Conservation (phyloP, 352 stramenopile genomes). For the Globisporangium megalacanthum region DNA sequence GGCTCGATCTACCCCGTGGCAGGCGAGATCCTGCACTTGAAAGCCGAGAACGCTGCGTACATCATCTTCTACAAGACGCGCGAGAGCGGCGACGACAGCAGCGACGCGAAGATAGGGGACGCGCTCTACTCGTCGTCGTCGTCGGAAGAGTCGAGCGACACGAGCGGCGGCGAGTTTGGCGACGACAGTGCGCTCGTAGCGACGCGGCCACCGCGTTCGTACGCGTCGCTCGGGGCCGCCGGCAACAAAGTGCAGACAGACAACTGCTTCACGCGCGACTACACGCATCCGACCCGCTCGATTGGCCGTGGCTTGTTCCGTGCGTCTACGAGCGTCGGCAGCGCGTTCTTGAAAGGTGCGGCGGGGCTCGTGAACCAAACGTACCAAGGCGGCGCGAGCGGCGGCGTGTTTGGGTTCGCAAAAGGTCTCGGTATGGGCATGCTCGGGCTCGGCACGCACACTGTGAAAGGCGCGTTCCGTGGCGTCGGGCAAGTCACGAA, state of each 20-base stretch:
- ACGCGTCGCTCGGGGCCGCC: slow-evolving; percentile 69
- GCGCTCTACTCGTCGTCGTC: slow-evolving; percentile 43
- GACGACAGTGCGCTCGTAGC: slow-evolving; percentile 25
- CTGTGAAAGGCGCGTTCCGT: slow-evolving; percentile 82
- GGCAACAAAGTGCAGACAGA: slow-evolving; percentile 83
- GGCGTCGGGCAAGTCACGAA: slow-evolving; percentile 84
- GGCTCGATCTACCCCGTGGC: slow-evolving; percentile 65
- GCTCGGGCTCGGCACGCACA: slow-evolving; percentile 78
- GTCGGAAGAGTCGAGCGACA: slow-evolving; percentile 32
- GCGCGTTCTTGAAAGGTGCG: slow-evolving; percentile 78
- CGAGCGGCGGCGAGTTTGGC: slow-evolving; percentile 22
- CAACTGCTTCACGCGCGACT: slow-evolving; percentile 84
- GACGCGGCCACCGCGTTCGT: slow-evolving; percentile 53
- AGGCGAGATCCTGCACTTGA: slow-evolving; percentile 65
- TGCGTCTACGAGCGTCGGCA: slow-evolving; percentile 82
- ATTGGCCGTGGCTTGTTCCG: slow-evolving; percentile 74
- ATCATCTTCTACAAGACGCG: slow-evolving; percentile 86
- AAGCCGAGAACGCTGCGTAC: slow-evolving; percentile 73
- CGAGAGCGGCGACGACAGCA: slow-evolving; percentile 25
- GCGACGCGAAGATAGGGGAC: slow-evolving; percentile 25
- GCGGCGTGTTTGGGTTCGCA: slow-evolving; percentile 83
- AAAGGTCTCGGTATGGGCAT: slow-evolving; percentile 86
- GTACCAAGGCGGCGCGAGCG: slow-evolving; percentile 77
- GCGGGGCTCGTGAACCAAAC: slow-evolving; percentile 81
- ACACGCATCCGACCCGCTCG: slow-evolving; percentile 72